Conservation (phyloP, 768 basidiomycete species). For the Porpolomopsis calyptriformis region DNA sequence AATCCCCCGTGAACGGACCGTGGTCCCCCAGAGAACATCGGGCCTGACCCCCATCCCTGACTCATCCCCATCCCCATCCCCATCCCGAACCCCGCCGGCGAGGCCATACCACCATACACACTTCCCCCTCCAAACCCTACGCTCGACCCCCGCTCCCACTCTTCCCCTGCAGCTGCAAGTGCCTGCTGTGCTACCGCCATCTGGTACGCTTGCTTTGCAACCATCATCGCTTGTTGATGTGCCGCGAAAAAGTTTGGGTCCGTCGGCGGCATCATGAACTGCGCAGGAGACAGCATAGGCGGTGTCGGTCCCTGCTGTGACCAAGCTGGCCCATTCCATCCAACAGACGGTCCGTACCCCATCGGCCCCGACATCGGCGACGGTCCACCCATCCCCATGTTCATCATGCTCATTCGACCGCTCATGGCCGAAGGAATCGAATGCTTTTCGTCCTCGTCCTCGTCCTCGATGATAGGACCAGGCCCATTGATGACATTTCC, state of each 20-base stretch:
- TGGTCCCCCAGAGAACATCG: constrained; percentile 40
- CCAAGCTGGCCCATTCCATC: background rate
- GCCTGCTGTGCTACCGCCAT: constrained; percentile 87
- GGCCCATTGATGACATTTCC: constrained; percentile 82
- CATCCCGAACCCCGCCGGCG: constrained; percentile 19
- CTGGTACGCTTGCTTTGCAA: constrained; percentile 84
- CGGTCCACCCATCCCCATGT: constrained; percentile 18
- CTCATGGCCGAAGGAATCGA: constrained; percentile 30
- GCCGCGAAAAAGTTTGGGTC: constrained; percentile 58
- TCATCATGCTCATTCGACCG: constrained; percentile 31
- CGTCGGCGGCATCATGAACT: constrained; percentile 29
- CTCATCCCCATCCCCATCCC: constrained; percentile 23
- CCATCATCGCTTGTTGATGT: constrained; percentile 81
- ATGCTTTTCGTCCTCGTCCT: constrained; percentile 22
- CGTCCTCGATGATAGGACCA: constrained; percentile 48
- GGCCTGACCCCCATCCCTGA: constrained; percentile 28
- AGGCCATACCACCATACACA: constrained; percentile 33
- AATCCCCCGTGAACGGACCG: constrained; percentile 50
- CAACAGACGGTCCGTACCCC: background rate
- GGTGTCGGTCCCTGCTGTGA: constrained; percentile 14
- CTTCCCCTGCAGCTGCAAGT: constrained; percentile 78
- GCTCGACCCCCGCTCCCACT: constrained; percentile 77
- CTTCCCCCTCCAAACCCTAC: constrained; percentile 34
- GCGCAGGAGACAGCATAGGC: constrained; percentile 32
- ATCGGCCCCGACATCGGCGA: constrained; percentile 7